Base-by-base conservation (phyloP, 169 alveolate species). In the Sarcocystis neurona region DNA sequence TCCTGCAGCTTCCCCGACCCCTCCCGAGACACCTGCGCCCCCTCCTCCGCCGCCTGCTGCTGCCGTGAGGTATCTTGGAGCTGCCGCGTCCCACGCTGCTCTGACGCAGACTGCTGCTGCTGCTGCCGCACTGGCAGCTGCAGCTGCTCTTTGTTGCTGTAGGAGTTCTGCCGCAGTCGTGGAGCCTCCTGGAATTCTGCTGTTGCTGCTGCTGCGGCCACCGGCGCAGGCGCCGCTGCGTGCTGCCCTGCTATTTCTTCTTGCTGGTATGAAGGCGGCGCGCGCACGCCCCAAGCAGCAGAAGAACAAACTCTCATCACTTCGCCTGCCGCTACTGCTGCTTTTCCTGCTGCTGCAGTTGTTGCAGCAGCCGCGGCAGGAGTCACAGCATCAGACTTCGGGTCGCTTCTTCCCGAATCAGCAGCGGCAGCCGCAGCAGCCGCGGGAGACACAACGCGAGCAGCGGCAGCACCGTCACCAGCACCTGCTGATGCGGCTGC, bases 101-200 rank as follows among this genome's bases (percentile, higher is more conserved):
- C n/a, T n/a, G n/a, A n/a, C n/a, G n/a, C n/a, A 82, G 8, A 74
- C 87, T 79, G 87, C 87, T 79, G 87, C 87, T 58, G 88, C 79
- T 27, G 88, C 79, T 48, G 87, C 87, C 34, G 77, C 77, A 23
- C 41, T 37, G 30, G 77, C 41, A 3, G 88, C 56, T 39, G 79
- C 47, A 47, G 79, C 44, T 0, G 88, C n/a, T n/a, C n/a, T n/a
- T n/a, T n/a, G n/a, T n/a, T n/a, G n/a, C n/a, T n/a, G n/a, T n/a
- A n/a, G n/a, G n/a, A n/a, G n/a, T n/a, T n/a, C n/a, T n/a, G n/a
- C n/a, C n/a, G n/a, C n/a, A n/a, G n/a, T n/a, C n/a, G n/a, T n/a
- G n/a, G n/a, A n/a, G n/a, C n/a, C n/a, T n/a, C n/a, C n/a, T n/a
- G n/a, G n/a, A n/a, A n/a, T n/a, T n/a, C n/a, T n/a, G n/a, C n/a